Base-by-base conservation (phyloP, 345 rosid species). In the Psidium guajava region DNA sequence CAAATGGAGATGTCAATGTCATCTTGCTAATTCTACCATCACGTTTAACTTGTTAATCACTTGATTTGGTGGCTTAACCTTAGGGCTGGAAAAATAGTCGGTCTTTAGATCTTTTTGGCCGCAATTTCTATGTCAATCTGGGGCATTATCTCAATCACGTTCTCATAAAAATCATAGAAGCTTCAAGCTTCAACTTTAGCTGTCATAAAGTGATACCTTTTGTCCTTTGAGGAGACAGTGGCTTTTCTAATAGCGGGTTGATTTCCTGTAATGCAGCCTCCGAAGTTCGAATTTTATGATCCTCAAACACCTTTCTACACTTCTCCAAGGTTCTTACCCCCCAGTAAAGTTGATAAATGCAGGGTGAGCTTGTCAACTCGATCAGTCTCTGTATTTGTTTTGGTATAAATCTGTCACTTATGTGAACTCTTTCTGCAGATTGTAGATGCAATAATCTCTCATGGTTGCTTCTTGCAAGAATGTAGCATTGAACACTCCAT, bases 401-500 rank as follows among this genome's bases (percentile, higher is more conserved):
- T 64, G 74, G 84, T 86, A 84, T 86, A 89, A 32, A 88, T 69
- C 77, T 25, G 16, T 69, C 85, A 36, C 80, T 69, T 69, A 69
- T 69, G 10, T 36, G 80, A 36, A 69, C 80, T 69, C 47, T 69
- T 36, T 86, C 57, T 86, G 85, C 94, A 97, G 99, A 94, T 97
- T 82, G 88, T 91, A 28, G 90, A 95, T 86, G 96, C 98, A 50
- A 91, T 97, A 85, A 94, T 95, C 87, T 95, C 99, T 21, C 99
- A 97, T 40, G 99, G 99, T 86, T 97, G 99, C 90, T 97, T 97
- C 96, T 90, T 97, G 90, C 87, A 96, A 88, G 98, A 95, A 85
- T 95, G 99, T 85, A 87, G 54, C 21, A 84, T 97, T 74, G 92
- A 93, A 82, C 96, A 92, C 89, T 97, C 99, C 73, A 94, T 97